Base-by-base conservation (phyloP, 768 basidiomycete genomes). In the Lactifluus rugatus region DNA sequence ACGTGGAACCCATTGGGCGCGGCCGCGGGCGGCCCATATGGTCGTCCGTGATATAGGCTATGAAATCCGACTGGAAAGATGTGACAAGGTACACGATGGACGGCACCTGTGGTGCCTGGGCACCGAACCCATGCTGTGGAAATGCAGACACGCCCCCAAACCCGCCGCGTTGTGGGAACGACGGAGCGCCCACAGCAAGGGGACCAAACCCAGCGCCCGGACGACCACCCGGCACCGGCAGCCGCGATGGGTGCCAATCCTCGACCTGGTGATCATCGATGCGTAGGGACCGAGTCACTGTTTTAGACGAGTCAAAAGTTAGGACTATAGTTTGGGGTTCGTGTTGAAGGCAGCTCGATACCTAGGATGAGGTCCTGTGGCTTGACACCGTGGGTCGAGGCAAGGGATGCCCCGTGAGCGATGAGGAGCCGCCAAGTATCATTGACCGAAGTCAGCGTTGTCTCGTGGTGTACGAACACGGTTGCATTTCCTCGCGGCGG, bases 81-180 rank as follows among this genome's bases (percentile, higher is more conserved):
- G 63, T 64, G 44, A 64, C 42, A 19, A 64, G 61, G 41, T 62
- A 64, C 8, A 64, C 57, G 16, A 64, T 42, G 1, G 57, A 49
- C 23, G 63, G 63, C 8, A 59, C 6, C 10, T 34, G 25, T 17
- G 19, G 54, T 5, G 21, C 39, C 11, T 54, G 48, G 2, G 46
- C 48, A 11, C 37, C 31, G 36, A 62, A 45, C 21, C 48, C 57
- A 14, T 51, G 61, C 25, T 54, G 58, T 7, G 53, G 41, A 46
- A 45, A 60, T 7, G 34, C 34, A 16, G 51, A 41, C 6, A 36
- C 34, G 9, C 26, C 28, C 23, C 55, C 56, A 23, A 61, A 53
- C 17, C 25, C 36, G 50, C 56, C 56, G 14, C 21, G 32, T 17
- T 36, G 36, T 10, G 39, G 56, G 48, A 52, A 51, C 13, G 34